Evolutionary conservation across 2,329 filamentous ascomycete genomes (phyloP), one percentile per base, ranked within the genome.

Genomic region (Aurifilum marmelostoma): DNA sequence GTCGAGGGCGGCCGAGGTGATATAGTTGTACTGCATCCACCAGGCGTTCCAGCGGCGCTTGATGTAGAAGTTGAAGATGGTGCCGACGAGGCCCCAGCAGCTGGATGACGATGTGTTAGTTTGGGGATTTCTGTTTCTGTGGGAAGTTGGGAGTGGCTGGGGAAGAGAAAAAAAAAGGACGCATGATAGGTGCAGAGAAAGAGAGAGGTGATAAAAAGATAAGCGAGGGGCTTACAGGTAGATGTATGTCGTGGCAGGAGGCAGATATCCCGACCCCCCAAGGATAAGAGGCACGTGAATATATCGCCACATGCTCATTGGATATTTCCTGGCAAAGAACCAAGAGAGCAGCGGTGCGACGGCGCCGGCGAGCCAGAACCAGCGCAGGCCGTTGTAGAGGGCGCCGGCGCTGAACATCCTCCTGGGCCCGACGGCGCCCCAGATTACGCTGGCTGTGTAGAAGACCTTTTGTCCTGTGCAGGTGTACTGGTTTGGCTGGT

Each of bases 21-120:
- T 84, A 77, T 93, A 93, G 81, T 93, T 93, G 81, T 92, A 93
- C 77, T 90, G 88, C 77, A 91, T 82, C 91, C 91, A 93, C 91
- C 91, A 93, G 43, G 89, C 90, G 4, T 84, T 86, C 79, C 85
- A 90, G 71, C 86, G 84, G 69, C 88, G 84, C 76, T 87, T 87
- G 76, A 93, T 86, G 73, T 83, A 88, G 74, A 85, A 90, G 79
- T 92, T 92, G 81, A 93, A 93, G 47, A 89, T 72, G 62, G 86
- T 84, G 11, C 91, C 91, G 8, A 91, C 87, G 34, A 88, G 76
- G 4, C 87, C 90, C 91, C 91, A 93, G 75, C 87, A 87, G 59
- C 71, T 73, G 62, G n/a, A 34, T 4, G 34, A 34, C n/a, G 34
- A 34, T 34, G 34, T 34, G 34, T 34, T 34, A 34, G 34, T 34